Evolutionary conservation across 306 rosid species (phyloP), one percentile per base, ranked within the genome.

Genomic region (Gastrolobium bilobum): DNA sequence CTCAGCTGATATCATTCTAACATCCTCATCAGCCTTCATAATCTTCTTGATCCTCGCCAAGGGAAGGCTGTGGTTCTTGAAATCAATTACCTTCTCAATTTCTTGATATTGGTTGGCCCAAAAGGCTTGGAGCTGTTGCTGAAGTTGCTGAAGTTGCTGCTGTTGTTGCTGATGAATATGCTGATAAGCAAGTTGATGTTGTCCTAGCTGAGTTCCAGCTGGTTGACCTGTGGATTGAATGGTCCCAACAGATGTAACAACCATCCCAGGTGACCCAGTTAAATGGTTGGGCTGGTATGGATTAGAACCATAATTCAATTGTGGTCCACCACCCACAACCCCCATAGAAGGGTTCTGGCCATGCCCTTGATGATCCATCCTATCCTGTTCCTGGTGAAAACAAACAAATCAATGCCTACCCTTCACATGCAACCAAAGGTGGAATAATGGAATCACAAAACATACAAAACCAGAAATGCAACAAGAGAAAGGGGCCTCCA

Each of bases 21-120:
- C 96, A 85, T 91, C 93, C 88, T 91, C 90, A 58, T 91, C 93
- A 4, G 90, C 96, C 82, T 89, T 91, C 93, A 91, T 91, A 6
- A 89, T 89, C 90, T 91, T 91, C 81, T 87, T 91, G 81, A 91
- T 91, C 84, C 93, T 85, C 57, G 95, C 92, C 64, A 90, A 64
- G 48, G 95, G 95, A 77, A 91, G 95, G 81, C 90, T 88, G 66
- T 91, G 92, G 80, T 91, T 91, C 88, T 91, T 91, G 89, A 89
- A 91, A 85, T 89, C 93, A 26, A 81, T 78, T 10, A 80, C 93
- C 78, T 81, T 87, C 69, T 85, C 90, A 4, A 89, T 89, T 73
- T 91, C 93, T 82, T 85, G 87, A 71, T 77, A 79, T 57, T 91
- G 96, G 44, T 76, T 86, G 20, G 83, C 66, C 93, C 93, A 85